Percentiles rank a stretch among this genome's conserved stretches.
These are phyloP conservation scores for Globisporangium ultimum DNA, from an alignment of 352 stramenopile species.

Conservation along the genomic window DNA sequence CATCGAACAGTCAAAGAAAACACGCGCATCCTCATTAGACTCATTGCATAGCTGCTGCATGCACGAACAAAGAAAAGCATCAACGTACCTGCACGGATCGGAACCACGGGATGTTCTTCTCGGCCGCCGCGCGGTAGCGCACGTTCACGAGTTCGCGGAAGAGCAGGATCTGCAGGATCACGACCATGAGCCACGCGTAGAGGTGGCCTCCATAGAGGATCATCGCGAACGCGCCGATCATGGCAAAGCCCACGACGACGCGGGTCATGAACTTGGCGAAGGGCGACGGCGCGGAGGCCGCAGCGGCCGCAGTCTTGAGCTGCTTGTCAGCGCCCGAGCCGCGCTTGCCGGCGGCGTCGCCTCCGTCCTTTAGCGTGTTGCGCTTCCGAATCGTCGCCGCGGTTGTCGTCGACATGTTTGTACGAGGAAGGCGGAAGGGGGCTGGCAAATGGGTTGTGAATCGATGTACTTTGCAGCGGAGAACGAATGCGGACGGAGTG, in stretches of 20 bases:
- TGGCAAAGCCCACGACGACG: constrained; percentile 68
- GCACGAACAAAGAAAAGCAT: neutral
- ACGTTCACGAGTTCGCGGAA: constrained; percentile 99
- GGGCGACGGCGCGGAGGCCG: constrained; percentile 14
- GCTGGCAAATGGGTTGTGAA: too few species aligned
- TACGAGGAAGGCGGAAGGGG: constrained; percentile 1
- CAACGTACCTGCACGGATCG: constrained; percentile 84
- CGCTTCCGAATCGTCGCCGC: constrained; percentile 34
- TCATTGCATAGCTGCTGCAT: neutral
- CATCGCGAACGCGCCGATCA: constrained; percentile 68
- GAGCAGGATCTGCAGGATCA: constrained; percentile 85
- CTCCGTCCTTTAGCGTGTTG: constrained; percentile 24
- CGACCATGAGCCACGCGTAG: constrained; percentile 82
- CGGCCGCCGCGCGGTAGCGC: constrained; percentile 91
- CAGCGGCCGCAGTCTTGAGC: constrained; percentile 15
- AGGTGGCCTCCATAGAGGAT: constrained; percentile 81
- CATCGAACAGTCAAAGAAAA: neutral
- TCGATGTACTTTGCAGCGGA: neutral
- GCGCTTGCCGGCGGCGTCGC: neutral
- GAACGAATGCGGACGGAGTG: neutral
- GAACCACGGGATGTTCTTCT: constrained; percentile 97
- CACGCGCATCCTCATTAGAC: neutral
- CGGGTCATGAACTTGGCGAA: constrained; percentile 71
- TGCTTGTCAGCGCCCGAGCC: constrained; percentile 20
- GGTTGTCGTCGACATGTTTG: constrained; percentile 16